Evolutionary conservation across 2,329 filamentous ascomycete species (phyloP), one percentile per base, ranked within the genome.

Genomic region (Claviceps monticola): DNA sequence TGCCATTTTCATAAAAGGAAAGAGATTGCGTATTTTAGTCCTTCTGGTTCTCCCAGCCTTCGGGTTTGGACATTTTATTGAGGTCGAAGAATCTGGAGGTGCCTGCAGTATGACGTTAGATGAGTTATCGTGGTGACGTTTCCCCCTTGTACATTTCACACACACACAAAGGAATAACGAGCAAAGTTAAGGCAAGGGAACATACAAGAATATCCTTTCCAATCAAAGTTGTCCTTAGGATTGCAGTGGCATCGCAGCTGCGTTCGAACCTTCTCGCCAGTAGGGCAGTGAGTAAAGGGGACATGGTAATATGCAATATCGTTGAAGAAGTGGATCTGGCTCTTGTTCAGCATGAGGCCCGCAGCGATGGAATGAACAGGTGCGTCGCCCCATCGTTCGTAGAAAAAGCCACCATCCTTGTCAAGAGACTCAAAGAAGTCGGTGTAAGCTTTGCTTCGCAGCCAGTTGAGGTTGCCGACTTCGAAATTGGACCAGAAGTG

Each of bases 401-500:
- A 97, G 76, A 96, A 97, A 79, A 98, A 98, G 56, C 93, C 93
- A 57, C 93, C 93, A 50, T 95, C 89, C 59, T 80, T 74, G 68
- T 98, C 93, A 34, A 98, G 80, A 5, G 82, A 78, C 49, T 90
- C 80, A 63, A 98, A 98, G 73, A 82, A 98, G 69, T 97, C 91
- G 45, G 84, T 71, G 71, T 98, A 98, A 21, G 86, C 78, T 66
- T 90, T 75, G 58, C 88, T 93, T 57, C 93, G 84, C 51, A 98
- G 80, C 89, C 93, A 98, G 62, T 94, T 80, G 41, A 98, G 77
- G 70, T 85, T 94, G 57, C 91, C 93, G 59, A 98, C 84, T 68
- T 98, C 93, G 60, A 98, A 98, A 75, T 98, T 98, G 64, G 91
- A 97, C 93, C 93, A 98, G 86, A 98, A 96, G 68, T 98, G 93